phyloP scores from a whole-genome alignment of 1,284 basidiomycete species.

The Irpex rosettiformis region DNA sequence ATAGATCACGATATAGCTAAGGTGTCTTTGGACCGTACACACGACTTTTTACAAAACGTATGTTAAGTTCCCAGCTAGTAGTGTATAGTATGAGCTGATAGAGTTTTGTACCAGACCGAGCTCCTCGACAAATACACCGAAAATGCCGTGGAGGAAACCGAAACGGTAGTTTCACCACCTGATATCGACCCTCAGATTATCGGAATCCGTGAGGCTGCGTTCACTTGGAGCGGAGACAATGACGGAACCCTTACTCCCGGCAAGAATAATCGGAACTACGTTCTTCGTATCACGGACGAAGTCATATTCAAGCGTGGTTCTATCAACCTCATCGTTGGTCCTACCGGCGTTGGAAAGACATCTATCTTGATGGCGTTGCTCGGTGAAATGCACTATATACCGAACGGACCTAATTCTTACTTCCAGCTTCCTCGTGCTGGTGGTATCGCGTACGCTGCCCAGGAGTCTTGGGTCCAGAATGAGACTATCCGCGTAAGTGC shows the following conservation, averaged over 20 bases:
- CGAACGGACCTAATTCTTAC: conserved; percentile 51
- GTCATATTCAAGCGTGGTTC: conserved; percentile 56
- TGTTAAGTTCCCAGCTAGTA: conserved; percentile 13
- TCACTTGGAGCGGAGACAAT: conserved; percentile 37
- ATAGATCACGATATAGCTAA: conserved; percentile 29
- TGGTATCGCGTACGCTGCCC: conserved; percentile 72
- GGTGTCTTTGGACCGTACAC: conserved; percentile 45
- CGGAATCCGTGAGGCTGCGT: conserved; percentile 40
- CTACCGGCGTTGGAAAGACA: conserved; percentile 53
- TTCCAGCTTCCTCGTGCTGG: conserved; percentile 63
- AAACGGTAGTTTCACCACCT: conserved; percentile 11
- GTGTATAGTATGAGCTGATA: background rate
- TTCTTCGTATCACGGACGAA: conserved; percentile 46
- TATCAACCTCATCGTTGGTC: conserved; percentile 64
- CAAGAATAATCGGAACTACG: conserved; percentile 37
- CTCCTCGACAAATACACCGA: conserved; percentile 44
- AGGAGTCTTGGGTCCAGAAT: conserved; percentile 75
- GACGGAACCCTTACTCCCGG: conserved; percentile 27
- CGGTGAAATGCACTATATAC: conserved; percentile 62
- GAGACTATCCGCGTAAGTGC: conserved; percentile 40
- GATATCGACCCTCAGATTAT: conserved; percentile 26
- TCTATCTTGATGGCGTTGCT: conserved; percentile 55
- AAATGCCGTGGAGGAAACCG: conserved; percentile 18
- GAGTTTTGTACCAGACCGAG: conserved; percentile 35
- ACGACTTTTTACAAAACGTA: conserved; percentile 43